Evolutionary conservation across 495 filamentous ascomycete genomes (phyloP), one percentile per base, ranked within the genome.

Genomic region (Annulohypoxylon stygium): DNA sequence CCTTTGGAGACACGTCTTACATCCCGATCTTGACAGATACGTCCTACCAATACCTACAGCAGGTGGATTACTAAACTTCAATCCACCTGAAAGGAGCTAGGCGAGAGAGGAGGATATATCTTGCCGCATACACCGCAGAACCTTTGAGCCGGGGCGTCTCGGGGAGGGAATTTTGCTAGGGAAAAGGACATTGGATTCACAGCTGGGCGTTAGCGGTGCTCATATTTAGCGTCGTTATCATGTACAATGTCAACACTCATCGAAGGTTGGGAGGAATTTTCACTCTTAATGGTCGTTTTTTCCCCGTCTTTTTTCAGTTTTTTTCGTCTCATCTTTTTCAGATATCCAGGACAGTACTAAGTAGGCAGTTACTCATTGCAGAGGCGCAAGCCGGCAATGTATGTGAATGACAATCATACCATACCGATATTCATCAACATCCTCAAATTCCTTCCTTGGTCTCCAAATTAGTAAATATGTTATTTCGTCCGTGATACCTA

Each of bases 1-100:
- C 70, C 8, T 79, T 78, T 25, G 70, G 61, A n/a, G 65, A 75
- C n/a, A 66, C 59, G 20, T 50, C 61, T 23, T 69, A 70, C 10
- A 71, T 70, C 9, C 71, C 71, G 9, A 34, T 58, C n/a, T 62
- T 73, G 51, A 43, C 26, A 1, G 71, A 65, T 14, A 48, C 68
- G 23, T 69, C 74, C 0, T 64, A 61, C 37, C 65, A 73, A 25
- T 69, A 69, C 11, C 45, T 78, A 10, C 71, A 75, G 25, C 54
- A 63, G 39, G 34, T 34, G 3, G 66, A 73, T 8, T 69, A 57
- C 9, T 69, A 30, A 70, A 39, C 23, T 61, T 11, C 51, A 5
- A 59, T 4, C 1, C 18, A 12, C 20, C 11, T 9, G 18, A 51
- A 18, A 26, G 14, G 3, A 26, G 53, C 53, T 20, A 26, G 34